Conservation (phyloP, 306 rosid genomes). For the Vigna angularis region DNA sequence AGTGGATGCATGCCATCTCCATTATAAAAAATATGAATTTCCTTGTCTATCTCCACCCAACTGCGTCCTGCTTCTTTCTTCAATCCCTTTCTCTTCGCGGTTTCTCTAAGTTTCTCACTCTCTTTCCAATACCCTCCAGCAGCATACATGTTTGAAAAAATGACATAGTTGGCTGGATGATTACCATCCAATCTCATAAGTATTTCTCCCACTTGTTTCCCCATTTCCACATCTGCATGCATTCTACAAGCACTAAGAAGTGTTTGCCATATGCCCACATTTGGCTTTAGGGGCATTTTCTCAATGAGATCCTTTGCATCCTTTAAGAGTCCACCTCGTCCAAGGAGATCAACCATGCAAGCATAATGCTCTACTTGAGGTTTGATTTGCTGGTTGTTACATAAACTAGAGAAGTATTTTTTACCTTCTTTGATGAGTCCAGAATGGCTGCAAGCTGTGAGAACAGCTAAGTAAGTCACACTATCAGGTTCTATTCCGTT, state of each 20-base stretch:
- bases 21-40: slow-evolving; percentile 65
- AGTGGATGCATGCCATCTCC: slow-evolving; percentile 60
- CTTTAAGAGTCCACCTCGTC: slow-evolving; percentile 60
- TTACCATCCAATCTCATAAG: slow-evolving; percentile 56
- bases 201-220: slow-evolving; percentile 60
- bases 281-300: slow-evolving; percentile 66
- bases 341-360: slow-evolving; percentile 74
- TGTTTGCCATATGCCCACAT: slow-evolving; percentile 70
- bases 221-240: slow-evolving; percentile 65
- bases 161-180: slow-evolving; percentile 66
- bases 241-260: slow-evolving; percentile 68
- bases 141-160: slow-evolving; percentile 68
- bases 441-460: slow-evolving; percentile 76
- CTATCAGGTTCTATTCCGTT: slow-evolving; percentile 57
- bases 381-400: slow-evolving; percentile 39
- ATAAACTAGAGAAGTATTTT: slow-evolving; percentile 58
- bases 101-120: slow-evolving; percentile 59
- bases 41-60: slow-evolving; percentile 73
- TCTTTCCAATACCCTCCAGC: slow-evolving; percentile 71
- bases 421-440: slow-evolving; percentile 64
- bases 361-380: slow-evolving; percentile 69
- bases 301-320: slow-evolving; percentile 66
- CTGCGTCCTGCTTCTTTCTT: slow-evolving; percentile 72
- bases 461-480: slow-evolving; percentile 68
- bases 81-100: slow-evolving; percentile 58